Percentiles rank a stretch among this genome's conserved stretches.
Evolutionary conservation across 176 grass and related monocot species (phyloP).

Genomic region (Eleusine indica): DNA sequence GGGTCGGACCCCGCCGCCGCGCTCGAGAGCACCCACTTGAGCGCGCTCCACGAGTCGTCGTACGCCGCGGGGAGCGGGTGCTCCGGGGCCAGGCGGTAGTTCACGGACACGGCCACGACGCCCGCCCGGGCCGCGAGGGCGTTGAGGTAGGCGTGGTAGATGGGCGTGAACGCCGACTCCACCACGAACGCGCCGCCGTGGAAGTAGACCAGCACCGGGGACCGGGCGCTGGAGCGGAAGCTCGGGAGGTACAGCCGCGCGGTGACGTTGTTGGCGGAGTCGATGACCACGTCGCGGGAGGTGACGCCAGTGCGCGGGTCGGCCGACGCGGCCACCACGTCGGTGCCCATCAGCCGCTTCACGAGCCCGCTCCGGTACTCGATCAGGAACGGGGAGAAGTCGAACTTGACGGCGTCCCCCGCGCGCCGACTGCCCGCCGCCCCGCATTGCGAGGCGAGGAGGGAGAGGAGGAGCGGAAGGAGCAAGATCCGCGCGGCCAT

Average conservation of each 20-base stretch:
- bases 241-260: slow-evolving; percentile 76
- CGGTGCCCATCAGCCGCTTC: slow-evolving; percentile 64
- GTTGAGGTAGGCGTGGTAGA: slow-evolving; percentile 71
- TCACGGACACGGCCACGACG: slow-evolving; percentile 60
- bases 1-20: slow-evolving; percentile 42
- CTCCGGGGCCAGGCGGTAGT: slow-evolving; percentile 85
- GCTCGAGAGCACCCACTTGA: slow-evolving; percentile 65
- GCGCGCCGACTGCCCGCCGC: neutral
- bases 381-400: slow-evolving; percentile 67
- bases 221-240: slow-evolving; percentile 16
- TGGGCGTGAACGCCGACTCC: slow-evolving; percentile 60
- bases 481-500: slow-evolving; percentile 56
- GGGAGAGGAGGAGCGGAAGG: slow-evolving; percentile 13
- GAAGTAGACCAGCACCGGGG: slow-evolving; percentile 75
- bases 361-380: slow-evolving; percentile 64
- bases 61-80: slow-evolving; percentile 72
- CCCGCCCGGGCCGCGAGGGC: slow-evolving; percentile 47
- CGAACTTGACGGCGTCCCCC: slow-evolving; percentile 52
- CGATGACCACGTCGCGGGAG: slow-evolving; percentile 68
- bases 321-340: slow-evolving; percentile 42
- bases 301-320: slow-evolving; percentile 53
- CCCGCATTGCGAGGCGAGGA: slow-evolving; percentile 26
- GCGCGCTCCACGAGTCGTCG: slow-evolving; percentile 78
- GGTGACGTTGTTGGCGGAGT: slow-evolving; percentile 37
- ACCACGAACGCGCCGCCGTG: slow-evolving; percentile 86